phyloP scores from a whole-genome alignment of 1,284 basidiomycete genomes.

The Leccinum cinnamomeum region DNA sequence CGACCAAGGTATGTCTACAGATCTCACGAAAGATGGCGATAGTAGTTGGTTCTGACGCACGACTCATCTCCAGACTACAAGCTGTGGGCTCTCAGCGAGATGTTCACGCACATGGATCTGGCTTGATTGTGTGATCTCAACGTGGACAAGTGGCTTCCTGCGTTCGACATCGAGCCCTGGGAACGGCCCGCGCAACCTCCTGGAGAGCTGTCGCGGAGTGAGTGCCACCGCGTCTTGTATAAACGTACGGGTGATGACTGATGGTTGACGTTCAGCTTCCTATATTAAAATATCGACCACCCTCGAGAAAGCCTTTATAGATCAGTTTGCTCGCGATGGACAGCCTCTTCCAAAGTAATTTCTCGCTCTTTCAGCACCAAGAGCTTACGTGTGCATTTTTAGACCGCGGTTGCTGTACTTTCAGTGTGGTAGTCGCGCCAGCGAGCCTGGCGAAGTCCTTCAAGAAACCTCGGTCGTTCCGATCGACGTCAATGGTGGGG shows the following conservation, averaged over 20 bases:
- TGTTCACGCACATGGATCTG: conserved; percentile 53
- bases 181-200: too few relatives aligned
- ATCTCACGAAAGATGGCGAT: too few relatives aligned
- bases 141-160: too few relatives aligned
- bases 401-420: conserved; percentile 43
- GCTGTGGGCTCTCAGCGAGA: too few relatives aligned
- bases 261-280: conserved; percentile 34
- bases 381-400: background rate
- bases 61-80: too few relatives aligned
- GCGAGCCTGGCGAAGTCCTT: conserved; percentile 33
- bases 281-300: conserved; percentile 37
- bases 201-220: too few relatives aligned
- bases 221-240: background rate
- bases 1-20: too few relatives aligned
- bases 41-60: too few relatives aligned
- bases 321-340: conserved; percentile 27
- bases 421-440: conserved; percentile 38
- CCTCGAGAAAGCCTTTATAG: conserved; percentile 36
- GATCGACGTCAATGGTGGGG: conserved; percentile 40
- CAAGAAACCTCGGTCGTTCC: conserved; percentile 42
- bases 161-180: too few relatives aligned
- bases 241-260: background rate
- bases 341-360: conserved; percentile 35
- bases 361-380: background rate
- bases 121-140: conserved; percentile 41